Percentiles rank a stretch among this genome's conserved stretches.
These are phyloP conservation scores for Hypoxylon sp. DNA, from an alignment of 2,329 filamentous ascomycete genomes.

Conservation along the genomic window DNA sequence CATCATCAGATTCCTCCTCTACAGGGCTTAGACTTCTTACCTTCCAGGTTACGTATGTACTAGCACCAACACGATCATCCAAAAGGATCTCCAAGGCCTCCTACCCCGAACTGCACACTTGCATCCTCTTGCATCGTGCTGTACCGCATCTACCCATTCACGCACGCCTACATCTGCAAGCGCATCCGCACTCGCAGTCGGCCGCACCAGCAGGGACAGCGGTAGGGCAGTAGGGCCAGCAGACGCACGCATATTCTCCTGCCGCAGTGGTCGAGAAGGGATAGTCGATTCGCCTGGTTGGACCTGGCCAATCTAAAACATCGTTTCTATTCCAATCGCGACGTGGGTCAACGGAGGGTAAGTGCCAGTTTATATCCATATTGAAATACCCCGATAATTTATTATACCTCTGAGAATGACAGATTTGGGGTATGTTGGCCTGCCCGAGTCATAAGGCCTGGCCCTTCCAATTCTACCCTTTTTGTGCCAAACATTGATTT, in stretches of 20 bases:
- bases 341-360: slow-evolving; percentile 37
- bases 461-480: slow-evolving; percentile 3
- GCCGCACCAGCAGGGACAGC: slow-evolving; percentile 22
- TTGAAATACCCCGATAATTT: slow-evolving; percentile 43
- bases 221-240: slow-evolving; percentile 20
- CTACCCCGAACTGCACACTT: slow-evolving; percentile 37
- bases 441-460: slow-evolving; percentile 31
- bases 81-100: slow-evolving; percentile 34
- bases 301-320: slow-evolving; percentile 31
- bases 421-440: slow-evolving; percentile 31
- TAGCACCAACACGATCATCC: slow-evolving; percentile 36
- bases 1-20: slow-evolving; percentile 35
- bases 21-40: slow-evolving; percentile 30
- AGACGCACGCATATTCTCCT: slow-evolving; percentile 28
- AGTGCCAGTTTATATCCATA: slow-evolving; percentile 40
- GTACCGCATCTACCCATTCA: slow-evolving; percentile 26
- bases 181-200: slow-evolving; percentile 28
- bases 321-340: slow-evolving; percentile 30
- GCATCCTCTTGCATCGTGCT: slow-evolving; percentile 42
- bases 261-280: slow-evolving; percentile 9
- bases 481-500: slow-evolving; percentile 22
- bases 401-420: slow-evolving; percentile 33
- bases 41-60: slow-evolving; percentile 31
- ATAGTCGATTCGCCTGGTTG: slow-evolving; percentile 22
- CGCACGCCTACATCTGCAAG: slow-evolving; percentile 22